phyloP scores from a whole-genome alignment of 2,329 filamentous ascomycete species.

The Plectosphaerella sp. region DNA sequence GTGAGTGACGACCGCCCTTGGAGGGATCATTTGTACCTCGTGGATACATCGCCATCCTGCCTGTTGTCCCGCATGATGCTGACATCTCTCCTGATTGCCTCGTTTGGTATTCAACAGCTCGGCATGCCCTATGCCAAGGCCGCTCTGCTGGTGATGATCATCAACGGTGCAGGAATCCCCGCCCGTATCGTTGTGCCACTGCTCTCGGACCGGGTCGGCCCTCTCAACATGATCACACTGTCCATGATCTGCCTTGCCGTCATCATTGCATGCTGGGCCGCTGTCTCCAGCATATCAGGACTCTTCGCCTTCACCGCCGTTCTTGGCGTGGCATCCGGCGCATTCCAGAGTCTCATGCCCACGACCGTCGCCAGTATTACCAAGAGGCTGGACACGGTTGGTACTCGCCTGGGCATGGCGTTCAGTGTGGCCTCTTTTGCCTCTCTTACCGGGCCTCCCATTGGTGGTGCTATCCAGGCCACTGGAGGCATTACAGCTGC shows the following conservation, averaged over 20 bases:
- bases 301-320: not conserved
- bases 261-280: conserved; percentile 24
- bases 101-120: conserved; percentile 25
- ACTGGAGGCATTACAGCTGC: conserved; percentile 21
- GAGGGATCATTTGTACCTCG: no score
- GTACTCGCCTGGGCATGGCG: conserved; percentile 35
- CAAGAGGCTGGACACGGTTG: conserved; percentile 28
- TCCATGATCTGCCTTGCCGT: conserved; percentile 22
- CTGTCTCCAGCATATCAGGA: not conserved
- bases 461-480: conserved; percentile 20
- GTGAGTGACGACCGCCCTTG: conserved; percentile 14
- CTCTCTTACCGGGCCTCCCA: conserved; percentile 22
- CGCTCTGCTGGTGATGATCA: conserved; percentile 29
- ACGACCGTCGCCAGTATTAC: conserved; percentile 33
- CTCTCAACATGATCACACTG: conserved; percentile 27
- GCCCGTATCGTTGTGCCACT: conserved; percentile 29
- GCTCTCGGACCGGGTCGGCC: conserved; percentile 28
- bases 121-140: conserved; percentile 28
- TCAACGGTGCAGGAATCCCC: conserved; percentile 33
- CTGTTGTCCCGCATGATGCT: not conserved
- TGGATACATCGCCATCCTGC: no score
- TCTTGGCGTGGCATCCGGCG: conserved; percentile 12
- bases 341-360: conserved; percentile 33
- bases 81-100: not conserved
- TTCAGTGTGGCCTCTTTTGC: conserved; percentile 26